Evolutionary conservation across 2,329 filamentous ascomycete species (phyloP), one percentile per base, ranked within the genome.

Genomic region (Xylariaceae sp.): DNA sequence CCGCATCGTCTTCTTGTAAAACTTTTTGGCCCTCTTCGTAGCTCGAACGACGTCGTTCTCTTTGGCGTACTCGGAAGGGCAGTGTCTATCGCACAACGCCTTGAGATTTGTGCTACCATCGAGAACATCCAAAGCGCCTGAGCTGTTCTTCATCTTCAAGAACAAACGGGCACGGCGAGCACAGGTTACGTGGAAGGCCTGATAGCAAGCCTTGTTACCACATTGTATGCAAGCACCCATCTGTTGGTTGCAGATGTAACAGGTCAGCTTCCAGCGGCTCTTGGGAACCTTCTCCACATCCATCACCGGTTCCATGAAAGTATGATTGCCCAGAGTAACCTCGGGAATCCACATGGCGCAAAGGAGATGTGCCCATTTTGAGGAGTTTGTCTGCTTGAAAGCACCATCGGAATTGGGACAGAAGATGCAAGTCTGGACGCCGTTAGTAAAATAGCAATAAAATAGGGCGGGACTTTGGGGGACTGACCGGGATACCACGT

Each of bases 181-280:
- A 72, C 95, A 99, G 4, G 95, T 98, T 52, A 97, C 92, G 74
- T 99, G 95, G 72, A 99, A 99, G 7, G 95, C 95, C 69, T 93
- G 89, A 70, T 96, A 99, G 74, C 95, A 99, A 59, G 89, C 91
- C 75, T 97, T 98, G 77, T 98, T 97, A 58, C 93, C 91, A 74
- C 95, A 99, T 73, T 99, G 95, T 58, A 99, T 97, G 73, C 93
- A 98, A 41, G 95, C 93, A 20, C 95, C 95, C 95, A 99, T 99
- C 67, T 88, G 89, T 75, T 99, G 95, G 63, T 92, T 89, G 76
- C 95, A 99, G 54, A 99, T 96, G 73, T 99, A 99, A 76, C 95
- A 99, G 41, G 85, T 88, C 69, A 97, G 79, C 72, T 90, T 96
- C 95, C 95, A 99, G 60, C 95, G 85, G 59, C 88, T 93, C 71